phyloP scores from a whole-genome alignment of 805 yeast genomes.

The Teunomyces aglyptinius region DNA sequence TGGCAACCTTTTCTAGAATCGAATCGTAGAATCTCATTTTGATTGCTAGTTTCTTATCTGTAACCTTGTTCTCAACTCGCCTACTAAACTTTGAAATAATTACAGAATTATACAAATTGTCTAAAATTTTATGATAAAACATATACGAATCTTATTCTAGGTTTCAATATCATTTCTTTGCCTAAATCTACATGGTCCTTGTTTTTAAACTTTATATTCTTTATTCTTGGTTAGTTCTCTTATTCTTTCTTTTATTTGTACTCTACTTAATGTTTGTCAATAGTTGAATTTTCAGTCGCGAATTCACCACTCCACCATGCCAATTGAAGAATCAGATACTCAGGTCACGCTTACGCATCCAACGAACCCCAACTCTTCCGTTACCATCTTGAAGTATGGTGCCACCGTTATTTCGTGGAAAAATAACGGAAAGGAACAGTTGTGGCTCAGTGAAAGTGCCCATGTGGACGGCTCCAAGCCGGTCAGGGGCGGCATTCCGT shows the following conservation, averaged over 20 bases:
- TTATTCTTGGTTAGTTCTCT: not conserved
- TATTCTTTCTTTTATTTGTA: not conserved
- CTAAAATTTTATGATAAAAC: no score
- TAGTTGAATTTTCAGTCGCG: no score
- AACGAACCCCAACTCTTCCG: constrained; percentile 49
- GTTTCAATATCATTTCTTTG: no score
- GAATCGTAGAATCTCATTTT: no score
- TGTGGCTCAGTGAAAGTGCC: constrained; percentile 80
- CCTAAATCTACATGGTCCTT: no score
- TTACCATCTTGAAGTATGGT: constrained; percentile 77
- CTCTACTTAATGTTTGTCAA: not conserved
- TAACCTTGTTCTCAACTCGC: no score
- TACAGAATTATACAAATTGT: no score
- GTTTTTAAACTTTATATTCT: no score
- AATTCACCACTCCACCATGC: constrained; percentile 39
- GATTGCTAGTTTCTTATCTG: no score
- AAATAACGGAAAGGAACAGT: constrained; percentile 66
- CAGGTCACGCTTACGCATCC: constrained; percentile 62
- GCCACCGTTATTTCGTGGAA: constrained; percentile 87
- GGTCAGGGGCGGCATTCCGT: constrained; percentile 95
- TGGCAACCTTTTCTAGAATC: no score
- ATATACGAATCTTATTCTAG: no score
- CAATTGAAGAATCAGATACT: constrained; percentile 64
- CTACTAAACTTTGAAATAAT: no score
- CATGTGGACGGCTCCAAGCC: constrained; percentile 89